Percentiles rank a stretch among this genome's conserved stretches.
These are phyloP conservation scores for Samsoniella hepiali DNA, from an alignment of 2,329 filamentous ascomycete genomes.

Conservation along the genomic window DNA sequence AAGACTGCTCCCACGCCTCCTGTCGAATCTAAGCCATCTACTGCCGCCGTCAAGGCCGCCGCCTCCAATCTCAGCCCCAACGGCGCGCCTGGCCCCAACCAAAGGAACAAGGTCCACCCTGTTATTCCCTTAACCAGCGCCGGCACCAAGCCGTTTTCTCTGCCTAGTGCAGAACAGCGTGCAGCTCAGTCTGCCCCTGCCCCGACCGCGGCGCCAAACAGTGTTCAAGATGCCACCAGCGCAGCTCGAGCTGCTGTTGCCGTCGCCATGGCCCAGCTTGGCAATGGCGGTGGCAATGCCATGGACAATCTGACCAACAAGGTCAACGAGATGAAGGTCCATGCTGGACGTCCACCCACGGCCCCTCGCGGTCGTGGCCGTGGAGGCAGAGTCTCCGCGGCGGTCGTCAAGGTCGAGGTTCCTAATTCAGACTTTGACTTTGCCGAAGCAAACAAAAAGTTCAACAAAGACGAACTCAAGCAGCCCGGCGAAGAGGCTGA, in stretches of 20 bases:
- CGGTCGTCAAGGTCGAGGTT: conserved; percentile 72
- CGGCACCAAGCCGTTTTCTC: conserved; percentile 36
- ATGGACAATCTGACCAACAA: conserved; percentile 72
- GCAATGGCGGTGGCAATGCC: conserved; percentile 41
- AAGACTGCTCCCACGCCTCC: conserved; percentile 63
- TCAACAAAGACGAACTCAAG: conserved; percentile 56
- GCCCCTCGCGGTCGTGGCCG: conserved; percentile 48
- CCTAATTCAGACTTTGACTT: conserved; percentile 93
- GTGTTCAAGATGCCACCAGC: conserved; percentile 65
- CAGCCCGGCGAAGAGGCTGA: conserved; percentile 71
- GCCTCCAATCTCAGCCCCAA: conserved; percentile 45
- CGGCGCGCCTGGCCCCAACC: not conserved
- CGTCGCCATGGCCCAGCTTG: conserved; percentile 72
- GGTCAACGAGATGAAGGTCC: conserved; percentile 72
- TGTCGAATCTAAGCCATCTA: conserved; percentile 64
- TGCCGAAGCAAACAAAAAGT: conserved; percentile 51
- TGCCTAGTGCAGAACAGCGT: conserved; percentile 30
- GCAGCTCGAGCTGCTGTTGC: conserved; percentile 75
- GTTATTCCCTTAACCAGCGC: conserved; percentile 61
- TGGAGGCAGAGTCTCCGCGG: conserved; percentile 42
- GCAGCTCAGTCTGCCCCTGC: conserved; percentile 31
- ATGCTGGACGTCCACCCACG: conserved; percentile 51
- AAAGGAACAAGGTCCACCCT: conserved; percentile 53
- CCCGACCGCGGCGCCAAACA: conserved; percentile 34
- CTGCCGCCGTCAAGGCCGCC: conserved; percentile 37